These are phyloP conservation scores for Amniculicola lignicola DNA, from an alignment of 495 filamentous ascomycete genomes.

Conservation along the genomic window DNA sequence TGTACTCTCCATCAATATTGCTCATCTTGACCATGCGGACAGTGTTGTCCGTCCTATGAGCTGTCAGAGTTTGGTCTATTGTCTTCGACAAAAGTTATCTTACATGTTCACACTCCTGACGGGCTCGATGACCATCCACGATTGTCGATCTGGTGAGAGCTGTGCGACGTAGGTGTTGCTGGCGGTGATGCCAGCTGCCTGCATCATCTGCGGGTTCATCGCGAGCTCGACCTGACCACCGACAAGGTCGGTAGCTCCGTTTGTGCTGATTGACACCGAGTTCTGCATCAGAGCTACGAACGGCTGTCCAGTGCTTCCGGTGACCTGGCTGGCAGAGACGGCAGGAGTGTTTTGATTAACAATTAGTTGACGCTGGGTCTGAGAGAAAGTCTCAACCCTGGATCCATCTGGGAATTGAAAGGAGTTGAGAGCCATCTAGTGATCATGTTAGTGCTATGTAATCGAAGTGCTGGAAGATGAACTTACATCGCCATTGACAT, in stretches of 20 bases:
- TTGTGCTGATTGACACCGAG: conserved; percentile 32
- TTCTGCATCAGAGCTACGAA: conserved; percentile 34
- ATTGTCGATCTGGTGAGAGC: conserved; percentile 33
- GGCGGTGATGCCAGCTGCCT: conserved; percentile 23
- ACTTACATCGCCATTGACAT: conserved; percentile 40
- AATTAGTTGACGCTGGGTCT: conserved; percentile 35
- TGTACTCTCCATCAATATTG: conserved; percentile 36
- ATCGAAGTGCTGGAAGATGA: neutral
- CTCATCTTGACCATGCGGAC: conserved; percentile 33
- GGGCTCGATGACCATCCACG: conserved; percentile 34
- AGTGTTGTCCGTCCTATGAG: conserved; percentile 27
- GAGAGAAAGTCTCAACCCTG: conserved; percentile 36
- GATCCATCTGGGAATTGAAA: conserved; percentile 33
- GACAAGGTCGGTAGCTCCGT: conserved; percentile 35
- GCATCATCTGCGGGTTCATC: conserved; percentile 30
- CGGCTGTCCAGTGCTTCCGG: conserved; percentile 34
- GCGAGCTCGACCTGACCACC: conserved; percentile 35
- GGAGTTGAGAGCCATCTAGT: conserved; percentile 34
- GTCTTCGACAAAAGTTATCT: neutral
- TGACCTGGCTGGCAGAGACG: conserved; percentile 33
- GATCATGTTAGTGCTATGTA: conserved; percentile 1
- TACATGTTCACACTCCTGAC: conserved; percentile 34
- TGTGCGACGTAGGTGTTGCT: conserved; percentile 35
- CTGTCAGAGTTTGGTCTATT: neutral
- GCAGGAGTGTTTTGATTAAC: conserved; percentile 36